A percentile compares a stretch with the other conserved stretches of the same genome.
Evolutionary conservation across 1,284 basidiomycete genomes (phyloP).

Genomic region (Sparassis latifolia): DNA sequence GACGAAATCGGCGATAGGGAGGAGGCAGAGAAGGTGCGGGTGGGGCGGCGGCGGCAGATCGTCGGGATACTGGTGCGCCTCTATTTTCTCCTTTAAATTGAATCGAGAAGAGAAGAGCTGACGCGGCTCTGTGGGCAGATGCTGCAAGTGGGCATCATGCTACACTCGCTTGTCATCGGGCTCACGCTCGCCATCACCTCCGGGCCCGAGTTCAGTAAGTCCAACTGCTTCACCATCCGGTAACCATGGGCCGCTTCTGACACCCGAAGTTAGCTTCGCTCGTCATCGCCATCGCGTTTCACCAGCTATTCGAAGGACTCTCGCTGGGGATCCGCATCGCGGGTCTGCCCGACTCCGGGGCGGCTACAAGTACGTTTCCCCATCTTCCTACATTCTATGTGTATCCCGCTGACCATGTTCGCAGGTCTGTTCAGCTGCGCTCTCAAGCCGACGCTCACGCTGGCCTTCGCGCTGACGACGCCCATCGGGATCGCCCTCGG

Average conservation of each 20-base stretch:
- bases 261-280: conserved; percentile 46
- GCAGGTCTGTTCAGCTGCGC: conserved; percentile 5
- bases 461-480: conserved; percentile 66
- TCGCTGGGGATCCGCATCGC: conserved; percentile 75
- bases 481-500: conserved; percentile 62
- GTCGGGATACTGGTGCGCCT: conserved; percentile 54
- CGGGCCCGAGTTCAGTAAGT: conserved; percentile 65
- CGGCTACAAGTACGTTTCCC: conserved; percentile 15
- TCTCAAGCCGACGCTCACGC: conserved; percentile 48
- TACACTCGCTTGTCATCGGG: conserved; percentile 77
- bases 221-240: neutral
- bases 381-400: neutral
- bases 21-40: conserved; percentile 17
- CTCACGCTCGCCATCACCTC: conserved; percentile 62
- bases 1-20: conserved; percentile 16
- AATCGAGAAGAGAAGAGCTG: no score
- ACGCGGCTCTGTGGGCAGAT: conserved; percentile 34
- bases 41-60: conserved; percentile 52
- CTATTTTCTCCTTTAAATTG: no score
- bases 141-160: conserved; percentile 73
- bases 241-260: no score
- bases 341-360: conserved; percentile 39
- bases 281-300: conserved; percentile 67
- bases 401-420: neutral
- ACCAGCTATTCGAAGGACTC: conserved; percentile 76